Evolutionary conservation across 2,329 filamentous ascomycete species (phyloP).

Genomic region (Cercospora beticola): DNA sequence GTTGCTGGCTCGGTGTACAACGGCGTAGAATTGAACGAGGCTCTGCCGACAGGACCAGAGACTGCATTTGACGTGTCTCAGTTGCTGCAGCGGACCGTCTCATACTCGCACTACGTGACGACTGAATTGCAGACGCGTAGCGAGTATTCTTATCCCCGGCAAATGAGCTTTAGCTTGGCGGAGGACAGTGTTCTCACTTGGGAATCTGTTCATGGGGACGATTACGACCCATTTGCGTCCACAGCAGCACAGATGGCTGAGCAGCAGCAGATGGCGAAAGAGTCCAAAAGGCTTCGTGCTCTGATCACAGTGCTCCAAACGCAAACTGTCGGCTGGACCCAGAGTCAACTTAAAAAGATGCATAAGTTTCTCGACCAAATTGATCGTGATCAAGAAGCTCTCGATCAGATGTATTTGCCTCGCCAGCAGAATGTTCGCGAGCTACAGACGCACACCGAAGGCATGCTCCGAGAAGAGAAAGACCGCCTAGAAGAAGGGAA

Average conservation of each 20-base stretch:
- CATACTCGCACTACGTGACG: constrained; percentile 46
- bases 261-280: constrained; percentile 46
- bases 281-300: constrained; percentile 57
- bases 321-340: constrained; percentile 58
- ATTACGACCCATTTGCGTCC: constrained; percentile 24
- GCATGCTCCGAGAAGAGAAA: constrained; percentile 68
- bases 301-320: constrained; percentile 46
- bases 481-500: constrained; percentile 67
- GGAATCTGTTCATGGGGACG: constrained; percentile 45
- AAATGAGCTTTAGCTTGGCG: constrained; percentile 72
- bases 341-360: constrained; percentile 57
- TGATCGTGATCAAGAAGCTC: constrained; percentile 61
- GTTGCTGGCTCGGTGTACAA: constrained; percentile 60
- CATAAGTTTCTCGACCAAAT: constrained; percentile 57
- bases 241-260: constrained; percentile 30
- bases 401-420: constrained; percentile 67
- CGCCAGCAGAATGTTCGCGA: constrained; percentile 68
- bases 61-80: constrained; percentile 47
- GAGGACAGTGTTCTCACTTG: constrained; percentile 72
- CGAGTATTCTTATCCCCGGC: constrained; percentile 66
- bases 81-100: constrained; percentile 58
- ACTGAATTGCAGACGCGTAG: constrained; percentile 19
- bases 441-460: constrained; percentile 65
- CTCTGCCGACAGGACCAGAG: constrained; percentile 53
- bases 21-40: constrained; percentile 60